These are phyloP conservation scores for Botrytis deweyae DNA, from an alignment of 2,329 filamentous ascomycete genomes.

Conservation along the genomic window DNA sequence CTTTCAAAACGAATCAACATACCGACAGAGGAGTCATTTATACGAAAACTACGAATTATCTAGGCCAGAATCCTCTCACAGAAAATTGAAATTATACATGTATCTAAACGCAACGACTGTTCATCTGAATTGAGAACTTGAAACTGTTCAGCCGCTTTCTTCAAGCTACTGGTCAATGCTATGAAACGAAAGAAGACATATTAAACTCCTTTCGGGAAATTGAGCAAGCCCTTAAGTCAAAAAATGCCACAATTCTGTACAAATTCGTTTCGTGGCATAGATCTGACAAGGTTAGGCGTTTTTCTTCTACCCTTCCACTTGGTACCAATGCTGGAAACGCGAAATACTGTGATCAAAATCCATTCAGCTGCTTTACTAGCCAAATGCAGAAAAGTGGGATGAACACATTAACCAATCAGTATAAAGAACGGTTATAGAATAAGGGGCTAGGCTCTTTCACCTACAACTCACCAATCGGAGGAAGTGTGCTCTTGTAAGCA, in stretches of 20 bases:
- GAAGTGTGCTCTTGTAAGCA: background rate
- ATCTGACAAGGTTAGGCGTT: background rate
- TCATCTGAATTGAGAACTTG: constrained; percentile 6
- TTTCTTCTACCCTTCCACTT: background rate
- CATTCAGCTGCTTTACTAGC: background rate
- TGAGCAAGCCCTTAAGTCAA: background rate
- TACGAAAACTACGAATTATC: background rate
- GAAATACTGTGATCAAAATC: background rate
- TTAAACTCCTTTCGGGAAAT: background rate
- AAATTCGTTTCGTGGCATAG: background rate
- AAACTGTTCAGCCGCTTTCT: constrained; percentile 1
- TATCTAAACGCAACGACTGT: background rate
- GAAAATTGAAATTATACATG: background rate
- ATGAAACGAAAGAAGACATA: constrained; percentile 1
- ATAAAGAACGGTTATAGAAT: background rate
- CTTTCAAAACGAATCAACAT: background rate
- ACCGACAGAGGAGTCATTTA: background rate
- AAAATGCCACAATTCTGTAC: background rate
- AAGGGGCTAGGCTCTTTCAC: background rate
- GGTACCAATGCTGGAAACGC: background rate
- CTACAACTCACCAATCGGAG: background rate
- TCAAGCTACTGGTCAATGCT: background rate
- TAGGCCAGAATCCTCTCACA: background rate
- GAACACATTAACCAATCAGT: background rate
- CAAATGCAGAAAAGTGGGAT: background rate